These are phyloP conservation scores for Chernovozyma sophiae-reginae DNA, from an alignment of 1,139 yeast genomes.

Conservation along the genomic window DNA sequence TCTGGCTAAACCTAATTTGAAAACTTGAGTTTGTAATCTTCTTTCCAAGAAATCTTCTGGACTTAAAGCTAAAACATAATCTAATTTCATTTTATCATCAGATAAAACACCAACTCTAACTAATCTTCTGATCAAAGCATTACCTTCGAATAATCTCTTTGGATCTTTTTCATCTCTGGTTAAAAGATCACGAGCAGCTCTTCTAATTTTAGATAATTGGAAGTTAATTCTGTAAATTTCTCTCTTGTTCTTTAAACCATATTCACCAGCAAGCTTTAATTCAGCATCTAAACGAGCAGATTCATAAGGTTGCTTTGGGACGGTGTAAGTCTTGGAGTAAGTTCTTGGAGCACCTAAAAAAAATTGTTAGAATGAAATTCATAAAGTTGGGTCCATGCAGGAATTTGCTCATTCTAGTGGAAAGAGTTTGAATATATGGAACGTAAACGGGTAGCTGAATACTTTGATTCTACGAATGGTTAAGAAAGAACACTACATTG, in stretches of 20 bases:
- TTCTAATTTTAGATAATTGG: constrained; percentile 99
- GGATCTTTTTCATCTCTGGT: constrained; percentile 99
- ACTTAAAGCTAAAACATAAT: constrained; percentile 98
- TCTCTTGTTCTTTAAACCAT: constrained; percentile 99
- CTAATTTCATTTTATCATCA: constrained; percentile 99
- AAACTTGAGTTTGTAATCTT: constrained; percentile 99
- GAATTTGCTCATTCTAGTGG: constrained; percentile 1
- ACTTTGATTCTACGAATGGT: too few relatives aligned
- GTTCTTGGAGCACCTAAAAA: constrained; percentile 93
- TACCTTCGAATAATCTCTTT: constrained; percentile 99
- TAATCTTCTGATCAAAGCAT: constrained; percentile 97
- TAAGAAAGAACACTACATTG: not conserved
- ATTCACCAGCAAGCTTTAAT: constrained; percentile 99
- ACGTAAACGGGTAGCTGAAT: too few relatives aligned
- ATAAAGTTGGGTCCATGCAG: not conserved
- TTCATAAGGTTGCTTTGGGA: constrained; percentile 99
- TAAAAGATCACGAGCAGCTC: constrained; percentile 99
- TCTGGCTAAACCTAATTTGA: constrained; percentile 99
- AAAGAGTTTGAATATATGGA: not conserved
- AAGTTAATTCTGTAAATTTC: constrained; percentile 98
- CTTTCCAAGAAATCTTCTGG: constrained; percentile 99
- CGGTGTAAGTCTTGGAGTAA: constrained; percentile 98
- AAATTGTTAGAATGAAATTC: constrained; percentile 24
- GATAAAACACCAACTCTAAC: constrained; percentile 98
- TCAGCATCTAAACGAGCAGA: constrained; percentile 99